A percentile compares a stretch with the other conserved stretches of the same genome.
These are phyloP conservation scores for Furcasterigmium sp. DNA, from an alignment of 2,329 filamentous ascomycete species.

Conservation along the genomic window DNA sequence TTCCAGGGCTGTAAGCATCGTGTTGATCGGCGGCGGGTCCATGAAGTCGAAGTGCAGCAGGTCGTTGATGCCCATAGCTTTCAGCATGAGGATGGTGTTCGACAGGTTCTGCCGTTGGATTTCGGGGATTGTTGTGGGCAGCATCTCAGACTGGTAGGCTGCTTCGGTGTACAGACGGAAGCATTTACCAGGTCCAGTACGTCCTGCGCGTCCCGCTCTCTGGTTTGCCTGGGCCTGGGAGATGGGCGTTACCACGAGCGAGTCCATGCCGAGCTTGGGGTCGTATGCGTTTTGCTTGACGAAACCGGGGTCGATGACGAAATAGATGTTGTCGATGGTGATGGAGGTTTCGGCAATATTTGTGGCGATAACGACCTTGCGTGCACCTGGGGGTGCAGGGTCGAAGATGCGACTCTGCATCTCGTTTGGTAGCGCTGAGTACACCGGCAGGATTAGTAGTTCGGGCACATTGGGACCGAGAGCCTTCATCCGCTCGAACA, in stretches of 20 bases:
- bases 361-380: conserved; percentile 96
- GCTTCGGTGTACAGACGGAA: conserved; percentile 94
- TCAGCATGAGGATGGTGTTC: conserved; percentile 92
- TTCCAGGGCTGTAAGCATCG: conserved; percentile 93
- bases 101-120: conserved; percentile 94
- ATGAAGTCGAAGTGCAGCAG: conserved; percentile 97
- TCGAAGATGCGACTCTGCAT: conserved; percentile 95
- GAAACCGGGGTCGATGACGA: conserved; percentile 94
- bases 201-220: conserved; percentile 82
- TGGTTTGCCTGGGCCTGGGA: conserved; percentile 97
- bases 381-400: conserved; percentile 74
- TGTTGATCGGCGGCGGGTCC: conserved; percentile 96
- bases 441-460: conserved; percentile 90
- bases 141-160: conserved; percentile 93
- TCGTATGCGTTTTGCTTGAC: conserved; percentile 98
- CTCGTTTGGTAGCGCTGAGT: conserved; percentile 86
- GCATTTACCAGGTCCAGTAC: conserved; percentile 93
- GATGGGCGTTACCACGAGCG: conserved; percentile 90
- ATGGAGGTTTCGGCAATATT: conserved; percentile 98
- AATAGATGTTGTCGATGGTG: conserved; percentile 96
- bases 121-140: conserved; percentile 91
- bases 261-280: conserved; percentile 96
- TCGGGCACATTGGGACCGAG: conserved; percentile 87
- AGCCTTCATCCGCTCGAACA: conserved; percentile 95
- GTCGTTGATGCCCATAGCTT: conserved; percentile 99